Base-by-base conservation (phyloP, 2,329 filamentous ascomycete species). In the Colletotrichum spaethianum region DNA sequence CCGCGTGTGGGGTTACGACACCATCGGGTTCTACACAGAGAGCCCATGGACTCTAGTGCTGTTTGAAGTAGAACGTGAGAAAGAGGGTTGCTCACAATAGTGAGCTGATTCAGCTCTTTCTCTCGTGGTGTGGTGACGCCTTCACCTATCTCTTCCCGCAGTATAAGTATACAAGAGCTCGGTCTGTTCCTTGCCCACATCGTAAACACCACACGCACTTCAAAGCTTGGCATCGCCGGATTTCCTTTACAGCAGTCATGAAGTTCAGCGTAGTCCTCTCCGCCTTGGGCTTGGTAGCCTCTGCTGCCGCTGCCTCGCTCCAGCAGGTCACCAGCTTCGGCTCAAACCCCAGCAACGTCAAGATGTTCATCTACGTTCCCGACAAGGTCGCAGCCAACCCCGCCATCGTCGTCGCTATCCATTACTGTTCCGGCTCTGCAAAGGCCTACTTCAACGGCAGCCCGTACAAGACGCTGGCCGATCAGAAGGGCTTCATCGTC, bases 371-470 rank as follows among this genome's bases (percentile, higher is more conserved):
- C 59, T 80, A 80, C 40, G 77, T 79, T 3, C 69, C 69, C 7
- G 77, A 78, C 65, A 79, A 76, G 11, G 69, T 85, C 3, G 79
- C 79, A 1, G 60, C 75, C 1, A 84, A 80, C 12, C 87, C 87
- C 0, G 42, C 82, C 1, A 82, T 91, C 50, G 80, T 90, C 28
- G 86, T 90, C 4, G 88, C 86, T 3, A 82, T 88, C 71, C 86
- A 90, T 80, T 89, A 87, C 79, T 91, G 89, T 79, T 82, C 80
- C 28, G 89, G 89, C 12, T 87, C 85, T 1, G 89, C 86, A 0
- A 78, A 84, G 69, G 85, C 82, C 6, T 90, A 87, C 79, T 88
- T 86, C 75, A 80, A 76, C 23, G 83, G 84, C 69, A 86, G 84
- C 1, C 84, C 86, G 2, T 91, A 90, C 77, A 85, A 86, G 36